Percentiles rank a stretch among this genome's conserved stretches.
phyloP scores from a whole-genome alignment of 176 grass and related monocot species.

The Zoysia pacifica region DNA sequence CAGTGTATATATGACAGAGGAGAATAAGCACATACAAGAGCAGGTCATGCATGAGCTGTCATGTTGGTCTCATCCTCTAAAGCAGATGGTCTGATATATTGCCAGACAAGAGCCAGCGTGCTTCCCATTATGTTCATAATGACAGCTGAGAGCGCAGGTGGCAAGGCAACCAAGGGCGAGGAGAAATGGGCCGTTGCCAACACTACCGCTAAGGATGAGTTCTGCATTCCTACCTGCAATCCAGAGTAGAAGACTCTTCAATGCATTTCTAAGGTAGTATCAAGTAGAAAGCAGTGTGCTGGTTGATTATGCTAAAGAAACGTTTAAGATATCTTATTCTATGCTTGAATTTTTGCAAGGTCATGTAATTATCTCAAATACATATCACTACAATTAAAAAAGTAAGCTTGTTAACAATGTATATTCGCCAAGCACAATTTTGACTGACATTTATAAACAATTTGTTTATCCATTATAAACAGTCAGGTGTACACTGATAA shows the following conservation, averaged over 20 bases:
- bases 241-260: background rate
- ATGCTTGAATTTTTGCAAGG: background rate
- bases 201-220: conserved; percentile 72
- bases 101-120: conserved; percentile 67
- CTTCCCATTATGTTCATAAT: conserved; percentile 93
- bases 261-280: conserved; percentile 8
- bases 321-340: conserved; percentile 1
- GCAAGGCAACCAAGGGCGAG: conserved; percentile 67
- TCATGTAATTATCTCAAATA: background rate
- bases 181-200: conserved; percentile 80
- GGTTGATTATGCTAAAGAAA: background rate
- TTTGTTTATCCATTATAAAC: background rate
- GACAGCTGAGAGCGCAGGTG: conserved; percentile 73
- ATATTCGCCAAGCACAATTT: background rate
- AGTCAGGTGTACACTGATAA: background rate
- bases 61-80: conserved; percentile 1
- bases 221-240: conserved; percentile 88
- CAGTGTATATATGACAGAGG: background rate
- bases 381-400: background rate
- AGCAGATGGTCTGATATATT: conserved; percentile 41
- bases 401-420: background rate
- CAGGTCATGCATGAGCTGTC: conserved; percentile 8
- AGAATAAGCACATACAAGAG: background rate
- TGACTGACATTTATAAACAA: background rate
- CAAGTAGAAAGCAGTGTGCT: conserved; percentile 7